These are phyloP conservation scores for Sporothrix luriei DNA, from an alignment of 2,329 filamentous ascomycete genomes.

Conservation along the genomic window DNA sequence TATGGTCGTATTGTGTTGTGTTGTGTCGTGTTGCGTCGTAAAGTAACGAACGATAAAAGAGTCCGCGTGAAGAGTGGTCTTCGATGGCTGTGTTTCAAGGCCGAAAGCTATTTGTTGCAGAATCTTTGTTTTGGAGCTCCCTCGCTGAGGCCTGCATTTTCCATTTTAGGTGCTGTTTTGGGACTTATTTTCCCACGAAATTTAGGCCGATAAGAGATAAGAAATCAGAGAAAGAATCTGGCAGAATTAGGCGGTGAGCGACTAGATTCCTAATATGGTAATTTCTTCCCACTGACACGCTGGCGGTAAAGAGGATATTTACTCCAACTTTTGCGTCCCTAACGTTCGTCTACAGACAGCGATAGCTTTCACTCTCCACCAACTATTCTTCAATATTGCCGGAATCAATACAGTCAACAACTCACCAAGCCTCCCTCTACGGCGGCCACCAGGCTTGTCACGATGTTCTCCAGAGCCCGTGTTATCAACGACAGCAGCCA, in stretches of 20 bases:
- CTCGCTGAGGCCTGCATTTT: neutral
- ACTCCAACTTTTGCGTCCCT: no score
- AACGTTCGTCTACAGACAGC: no score
- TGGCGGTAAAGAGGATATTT: no score
- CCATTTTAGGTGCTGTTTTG: neutral
- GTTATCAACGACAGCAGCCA: constrained; percentile 1
- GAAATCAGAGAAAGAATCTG: constrained; percentile 20
- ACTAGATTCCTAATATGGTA: neutral
- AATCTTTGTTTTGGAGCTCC: constrained; percentile 15
- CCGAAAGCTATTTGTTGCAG: neutral
- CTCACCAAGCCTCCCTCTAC: no score
- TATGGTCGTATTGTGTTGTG: neutral
- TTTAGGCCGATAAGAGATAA: constrained; percentile 25
- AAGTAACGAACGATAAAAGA: neutral
- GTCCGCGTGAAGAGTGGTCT: neutral
- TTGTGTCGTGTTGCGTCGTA: neutral
- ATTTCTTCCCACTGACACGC: neutral
- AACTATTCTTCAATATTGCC: no score
- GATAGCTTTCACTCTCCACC: no score
- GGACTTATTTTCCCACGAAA: neutral
- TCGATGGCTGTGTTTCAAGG: neutral
- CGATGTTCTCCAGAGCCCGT: neutral
- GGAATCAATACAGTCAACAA: no score
- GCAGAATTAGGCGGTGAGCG: constrained; percentile 16
- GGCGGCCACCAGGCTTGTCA: neutral